Evolutionary conservation across 1,139 yeast species (phyloP).

Genomic region (Citeromyces hawaiiensis): DNA sequence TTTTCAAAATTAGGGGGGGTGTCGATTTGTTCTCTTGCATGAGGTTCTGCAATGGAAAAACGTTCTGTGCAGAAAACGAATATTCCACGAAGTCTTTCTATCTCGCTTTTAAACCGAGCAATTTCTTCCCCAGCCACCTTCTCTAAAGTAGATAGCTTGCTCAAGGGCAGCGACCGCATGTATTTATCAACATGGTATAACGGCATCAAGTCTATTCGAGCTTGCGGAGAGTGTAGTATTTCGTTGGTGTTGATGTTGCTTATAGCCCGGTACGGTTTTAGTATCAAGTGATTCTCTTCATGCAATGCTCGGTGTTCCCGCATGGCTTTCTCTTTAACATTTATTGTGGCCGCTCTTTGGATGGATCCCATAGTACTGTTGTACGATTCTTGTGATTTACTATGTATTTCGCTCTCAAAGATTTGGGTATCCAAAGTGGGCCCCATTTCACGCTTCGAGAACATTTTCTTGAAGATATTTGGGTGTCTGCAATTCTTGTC

Average conservation of each 20-base stretch:
- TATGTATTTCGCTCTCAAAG: not conserved
- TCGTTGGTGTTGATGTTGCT: slow-evolving; percentile 36
- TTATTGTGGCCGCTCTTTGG: slow-evolving; percentile 64
- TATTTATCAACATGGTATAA: slow-evolving; percentile 13
- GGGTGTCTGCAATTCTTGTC: slow-evolving; percentile 32
- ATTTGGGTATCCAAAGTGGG: slow-evolving; percentile 16
- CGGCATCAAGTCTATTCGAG: slow-evolving; percentile 12
- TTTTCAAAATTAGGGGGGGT: slow-evolving; percentile 14
- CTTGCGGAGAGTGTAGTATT: slow-evolving; percentile 10
- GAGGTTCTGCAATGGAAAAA: slow-evolving; percentile 15
- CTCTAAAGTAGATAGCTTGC: slow-evolving; percentile 22
- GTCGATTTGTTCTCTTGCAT: slow-evolving; percentile 12
- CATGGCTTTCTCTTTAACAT: slow-evolving; percentile 53
- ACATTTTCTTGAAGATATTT: slow-evolving; percentile 40
- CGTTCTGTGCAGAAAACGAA: slow-evolving; percentile 45
- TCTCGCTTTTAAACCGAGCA: slow-evolving; percentile 24
- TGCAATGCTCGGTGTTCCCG: slow-evolving; percentile 62
- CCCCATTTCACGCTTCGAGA: slow-evolving; percentile 20
- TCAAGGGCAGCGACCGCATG: slow-evolving; percentile 11
- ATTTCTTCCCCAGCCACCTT: slow-evolving; percentile 32
- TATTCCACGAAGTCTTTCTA: slow-evolving; percentile 49
- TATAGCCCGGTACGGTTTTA: slow-evolving; percentile 58
- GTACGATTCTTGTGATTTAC: not conserved
- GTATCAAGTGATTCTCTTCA: slow-evolving; percentile 46
- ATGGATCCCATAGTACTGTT: slow-evolving; percentile 19